These are phyloP conservation scores for Saccharomycopsis crataegensis DNA, from an alignment of 1,139 yeast species.

Conservation along the genomic window DNA sequence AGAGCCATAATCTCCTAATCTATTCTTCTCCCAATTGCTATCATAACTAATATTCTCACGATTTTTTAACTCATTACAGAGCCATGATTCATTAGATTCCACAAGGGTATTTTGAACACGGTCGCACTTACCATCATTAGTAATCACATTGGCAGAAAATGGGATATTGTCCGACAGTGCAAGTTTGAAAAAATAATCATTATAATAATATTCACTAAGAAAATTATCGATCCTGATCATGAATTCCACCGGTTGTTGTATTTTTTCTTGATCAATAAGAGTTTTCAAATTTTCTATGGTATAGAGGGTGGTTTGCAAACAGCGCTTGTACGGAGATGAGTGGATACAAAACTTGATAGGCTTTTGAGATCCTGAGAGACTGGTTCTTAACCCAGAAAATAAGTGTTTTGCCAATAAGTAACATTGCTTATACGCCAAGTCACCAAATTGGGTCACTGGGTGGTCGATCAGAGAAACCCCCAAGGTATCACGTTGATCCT, in stretches of 20 bases:
- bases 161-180: neutral
- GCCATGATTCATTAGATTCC: constrained; percentile 3
- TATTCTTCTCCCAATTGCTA: constrained; percentile 7
- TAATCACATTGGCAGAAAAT: neutral
- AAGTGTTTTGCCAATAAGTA: constrained; percentile 12
- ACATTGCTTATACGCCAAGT: constrained; percentile 12
- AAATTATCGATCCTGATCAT: constrained; percentile 13
- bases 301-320: constrained; percentile 6
- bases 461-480: constrained; percentile 1
- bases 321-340: constrained; percentile 13
- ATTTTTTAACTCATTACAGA: neutral
- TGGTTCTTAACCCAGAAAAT: neutral
- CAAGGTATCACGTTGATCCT: neutral
- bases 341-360: constrained; percentile 3
- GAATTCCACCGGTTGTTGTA: neutral
- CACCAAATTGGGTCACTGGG: constrained; percentile 1
- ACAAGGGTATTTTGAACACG: constrained; percentile 8
- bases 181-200: constrained; percentile 1
- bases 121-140: neutral
- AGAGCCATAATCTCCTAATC: constrained; percentile 10
- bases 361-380: neutral
- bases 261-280: neutral
- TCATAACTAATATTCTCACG: neutral
- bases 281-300: constrained; percentile 3
- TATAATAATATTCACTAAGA: constrained; percentile 9